Evolutionary conservation across 345 rosid genomes (phyloP).

Genomic region (Fremontodendron californicum): DNA sequence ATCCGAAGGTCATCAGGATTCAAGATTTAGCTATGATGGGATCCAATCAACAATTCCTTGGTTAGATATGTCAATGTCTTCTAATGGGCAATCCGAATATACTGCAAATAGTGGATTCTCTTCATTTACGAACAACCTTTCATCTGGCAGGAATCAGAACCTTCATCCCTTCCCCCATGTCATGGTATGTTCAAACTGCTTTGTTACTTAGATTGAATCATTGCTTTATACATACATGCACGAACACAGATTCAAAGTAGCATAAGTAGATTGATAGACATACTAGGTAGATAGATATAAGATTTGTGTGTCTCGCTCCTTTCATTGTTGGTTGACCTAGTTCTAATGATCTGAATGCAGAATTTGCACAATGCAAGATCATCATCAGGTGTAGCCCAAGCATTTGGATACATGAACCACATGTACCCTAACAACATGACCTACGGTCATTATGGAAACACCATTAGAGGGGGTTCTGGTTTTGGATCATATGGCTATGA

Average conservation of each 20-base stretch:
- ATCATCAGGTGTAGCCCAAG: slow-evolving; percentile 35
- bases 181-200: slow-evolving; percentile 31
- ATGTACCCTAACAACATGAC: slow-evolving; percentile 45
- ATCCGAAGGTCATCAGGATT: slow-evolving; percentile 41
- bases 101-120: slow-evolving; percentile 24
- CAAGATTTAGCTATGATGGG: slow-evolving; percentile 44
- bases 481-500: slow-evolving; percentile 53
- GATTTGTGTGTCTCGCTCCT: neutral
- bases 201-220: neutral
- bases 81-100: slow-evolving; percentile 27
- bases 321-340: neutral
- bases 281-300: neutral
- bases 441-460: slow-evolving; percentile 56
- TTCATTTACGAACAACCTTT: slow-evolving; percentile 24
- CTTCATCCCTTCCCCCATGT: slow-evolving; percentile 31
- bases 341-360: slow-evolving; percentile 20
- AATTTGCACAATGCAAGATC: slow-evolving; percentile 39
- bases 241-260: neutral
- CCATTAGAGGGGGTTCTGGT: slow-evolving; percentile 40
- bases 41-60: slow-evolving; percentile 30
- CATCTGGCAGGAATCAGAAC: slow-evolving; percentile 45
- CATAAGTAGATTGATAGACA: neutral
- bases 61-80: slow-evolving; percentile 31
- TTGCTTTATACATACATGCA: neutral
- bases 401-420: slow-evolving; percentile 44